phyloP scores from a whole-genome alignment of 768 basidiomycete species.

The Hemileccinum impolitum region DNA sequence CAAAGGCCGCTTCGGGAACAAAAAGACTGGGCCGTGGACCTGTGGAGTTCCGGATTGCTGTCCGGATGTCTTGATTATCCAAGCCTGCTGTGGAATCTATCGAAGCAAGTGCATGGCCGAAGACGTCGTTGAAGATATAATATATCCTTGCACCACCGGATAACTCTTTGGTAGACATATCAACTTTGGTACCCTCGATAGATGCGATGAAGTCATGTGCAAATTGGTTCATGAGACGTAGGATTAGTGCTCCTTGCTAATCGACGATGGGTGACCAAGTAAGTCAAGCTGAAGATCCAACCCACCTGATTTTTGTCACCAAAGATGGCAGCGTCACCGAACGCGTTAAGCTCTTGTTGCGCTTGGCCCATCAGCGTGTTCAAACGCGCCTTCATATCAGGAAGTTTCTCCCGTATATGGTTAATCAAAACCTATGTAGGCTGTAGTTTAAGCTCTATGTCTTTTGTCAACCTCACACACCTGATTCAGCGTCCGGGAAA shows the following conservation, averaged over 20 bases:
- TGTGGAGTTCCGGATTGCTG: slow-evolving; percentile 97
- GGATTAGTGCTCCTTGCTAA: slow-evolving; percentile 82
- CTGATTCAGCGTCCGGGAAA: slow-evolving; percentile 92
- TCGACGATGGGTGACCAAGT: slow-evolving; percentile 13
- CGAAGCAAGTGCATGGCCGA: slow-evolving; percentile 84
- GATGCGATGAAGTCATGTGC: slow-evolving; percentile 95
- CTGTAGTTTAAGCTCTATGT: neutral
- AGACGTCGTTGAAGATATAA: slow-evolving; percentile 99
- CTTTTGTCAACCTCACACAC: slow-evolving; percentile 39
- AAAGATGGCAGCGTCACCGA: slow-evolving; percentile 89
- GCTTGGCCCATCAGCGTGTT: slow-evolving; percentile 99
- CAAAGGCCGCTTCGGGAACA: slow-evolving; percentile 96
- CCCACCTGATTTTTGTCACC: slow-evolving; percentile 83
- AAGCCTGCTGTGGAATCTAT: slow-evolving; percentile 91
- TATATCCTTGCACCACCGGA: slow-evolving; percentile 98
- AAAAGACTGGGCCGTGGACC: slow-evolving; percentile 95
- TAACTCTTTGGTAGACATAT: slow-evolving; percentile 97
- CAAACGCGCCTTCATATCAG: slow-evolving; percentile 97
- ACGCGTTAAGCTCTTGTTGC: slow-evolving; percentile 95
- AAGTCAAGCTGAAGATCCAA: neutral
- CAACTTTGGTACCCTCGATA: slow-evolving; percentile 94
- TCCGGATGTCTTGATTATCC: slow-evolving; percentile 92
- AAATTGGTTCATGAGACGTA: slow-evolving; percentile 98
- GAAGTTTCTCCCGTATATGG: slow-evolving; percentile 97
- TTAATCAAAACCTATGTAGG: slow-evolving; percentile 84